Percentiles rank a stretch among this genome's conserved stretches.
Evolutionary conservation across 345 rosid species (phyloP).

Genomic region (Fremontodendron californicum): DNA sequence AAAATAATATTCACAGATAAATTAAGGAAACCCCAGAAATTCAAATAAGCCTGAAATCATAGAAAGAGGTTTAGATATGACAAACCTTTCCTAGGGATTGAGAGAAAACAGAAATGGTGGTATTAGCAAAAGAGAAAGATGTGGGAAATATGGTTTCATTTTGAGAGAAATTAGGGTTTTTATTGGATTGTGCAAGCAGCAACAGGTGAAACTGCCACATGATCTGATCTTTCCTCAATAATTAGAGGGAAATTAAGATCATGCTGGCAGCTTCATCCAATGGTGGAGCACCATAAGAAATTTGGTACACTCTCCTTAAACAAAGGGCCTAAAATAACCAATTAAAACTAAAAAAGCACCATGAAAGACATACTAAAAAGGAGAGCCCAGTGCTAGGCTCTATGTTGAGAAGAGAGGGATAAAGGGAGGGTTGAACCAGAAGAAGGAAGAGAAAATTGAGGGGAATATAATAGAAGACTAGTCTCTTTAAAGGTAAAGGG

Average conservation of each 20-base stretch:
- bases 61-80: constrained; percentile 1
- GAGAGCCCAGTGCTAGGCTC: constrained; percentile 7
- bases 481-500: constrained; percentile 16
- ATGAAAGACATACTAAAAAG: not conserved
- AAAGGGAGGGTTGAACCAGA: constrained; percentile 21
- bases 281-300: constrained; percentile 47
- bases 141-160: constrained; percentile 10
- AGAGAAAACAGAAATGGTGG: constrained; percentile 10
- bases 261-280: constrained; percentile 99
- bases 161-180: constrained; percentile 12
- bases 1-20: not conserved
- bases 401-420: constrained; percentile 24
- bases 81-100: constrained; percentile 19
- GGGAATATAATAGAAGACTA: not conserved
- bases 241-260: constrained; percentile 56
- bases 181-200: constrained; percentile 47
- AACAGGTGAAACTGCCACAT: constrained; percentile 90
- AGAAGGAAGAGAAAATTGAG: constrained; percentile 12
- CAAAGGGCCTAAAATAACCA: not conserved
- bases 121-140: not conserved
- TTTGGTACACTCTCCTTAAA: not conserved
- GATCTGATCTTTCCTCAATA: constrained; percentile 61
- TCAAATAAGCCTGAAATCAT: constrained; percentile 15
- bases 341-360: constrained; percentile 6
- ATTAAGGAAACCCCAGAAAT: constrained; percentile 10